phyloP scores from a whole-genome alignment of 106 monocot species.

The Dendrobium chrysotoxum region DNA sequence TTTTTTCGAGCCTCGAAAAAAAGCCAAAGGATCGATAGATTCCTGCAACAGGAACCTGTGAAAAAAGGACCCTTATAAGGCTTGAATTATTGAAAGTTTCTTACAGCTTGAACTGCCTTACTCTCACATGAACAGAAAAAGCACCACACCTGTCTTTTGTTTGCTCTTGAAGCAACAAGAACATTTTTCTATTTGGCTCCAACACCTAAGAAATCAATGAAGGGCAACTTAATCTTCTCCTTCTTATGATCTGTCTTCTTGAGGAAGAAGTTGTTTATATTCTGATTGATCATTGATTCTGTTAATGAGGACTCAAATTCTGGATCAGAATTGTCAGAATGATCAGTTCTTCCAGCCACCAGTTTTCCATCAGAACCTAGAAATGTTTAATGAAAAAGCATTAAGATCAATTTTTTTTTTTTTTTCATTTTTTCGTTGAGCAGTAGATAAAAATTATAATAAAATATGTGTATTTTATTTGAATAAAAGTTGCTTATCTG shows the following conservation, averaged over 20 bases:
- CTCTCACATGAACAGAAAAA: no score
- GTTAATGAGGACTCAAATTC: background rate
- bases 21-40: no score
- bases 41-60: no score
- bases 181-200: constrained; percentile 6
- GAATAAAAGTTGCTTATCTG: background rate
- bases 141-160: no score
- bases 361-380: constrained; percentile 3
- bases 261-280: background rate
- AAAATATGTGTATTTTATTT: background rate
- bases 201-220: constrained; percentile 22
- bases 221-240: constrained; percentile 6
- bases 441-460: background rate
- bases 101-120: no score
- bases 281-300: background rate
- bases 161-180: background rate
- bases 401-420: background rate
- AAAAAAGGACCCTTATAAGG: no score
- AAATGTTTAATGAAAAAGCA: background rate
- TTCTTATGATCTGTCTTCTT: background rate
- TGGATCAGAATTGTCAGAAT: background rate
- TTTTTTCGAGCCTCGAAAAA: no score
- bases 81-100: no score
- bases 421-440: background rate
- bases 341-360: constrained; percentile 1